Conservation (phyloP, 2,329 filamentous ascomycete genomes). For the Neophaeococcomyces aloes region DNA sequence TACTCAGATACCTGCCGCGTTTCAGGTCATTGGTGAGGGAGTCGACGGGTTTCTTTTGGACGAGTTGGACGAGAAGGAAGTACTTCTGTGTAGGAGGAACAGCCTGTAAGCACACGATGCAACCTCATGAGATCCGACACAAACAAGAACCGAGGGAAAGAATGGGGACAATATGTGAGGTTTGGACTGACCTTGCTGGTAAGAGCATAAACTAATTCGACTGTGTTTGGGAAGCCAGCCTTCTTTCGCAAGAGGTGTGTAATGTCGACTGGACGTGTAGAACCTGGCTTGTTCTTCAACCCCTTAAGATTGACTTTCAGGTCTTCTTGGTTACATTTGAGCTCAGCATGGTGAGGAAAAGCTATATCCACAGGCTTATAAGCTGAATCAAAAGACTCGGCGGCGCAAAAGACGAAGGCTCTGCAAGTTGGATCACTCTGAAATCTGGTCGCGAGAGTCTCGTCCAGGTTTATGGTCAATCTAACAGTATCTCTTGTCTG, state of each 20-base stretch:
- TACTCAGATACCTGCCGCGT: conserved; percentile 60
- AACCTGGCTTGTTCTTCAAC: conserved; percentile 90
- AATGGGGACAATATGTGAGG: conserved; percentile 7
- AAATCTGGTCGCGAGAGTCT: conserved; percentile 46
- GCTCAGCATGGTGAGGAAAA: conserved; percentile 85
- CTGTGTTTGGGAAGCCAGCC: conserved; percentile 58
- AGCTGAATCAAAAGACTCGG: conserved; percentile 38
- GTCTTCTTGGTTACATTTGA: conserved; percentile 80
- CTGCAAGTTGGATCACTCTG: conserved; percentile 51
- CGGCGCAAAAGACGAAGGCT: conserved; percentile 75
- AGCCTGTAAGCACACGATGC: conserved; percentile 20
- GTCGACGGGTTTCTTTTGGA: conserved; percentile 59
- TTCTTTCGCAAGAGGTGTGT: conserved; percentile 63
- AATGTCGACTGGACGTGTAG: conserved; percentile 86
- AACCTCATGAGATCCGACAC: conserved; percentile 16
- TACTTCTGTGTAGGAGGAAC: conserved; percentile 47
- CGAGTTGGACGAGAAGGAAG: conserved; percentile 63
- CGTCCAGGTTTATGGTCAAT: conserved; percentile 49
- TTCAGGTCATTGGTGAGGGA: conserved; percentile 60
- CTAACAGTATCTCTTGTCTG: conserved; percentile 48
- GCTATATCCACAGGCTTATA: conserved; percentile 62
- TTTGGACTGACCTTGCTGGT: conserved; percentile 60
- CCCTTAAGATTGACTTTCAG: conserved; percentile 89
- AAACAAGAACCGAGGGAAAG: conserved; percentile 9
- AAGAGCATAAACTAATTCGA: conserved; percentile 84